Base-by-base conservation (phyloP, 148 eudicot genomes). In the Linanthus parryae region DNA sequence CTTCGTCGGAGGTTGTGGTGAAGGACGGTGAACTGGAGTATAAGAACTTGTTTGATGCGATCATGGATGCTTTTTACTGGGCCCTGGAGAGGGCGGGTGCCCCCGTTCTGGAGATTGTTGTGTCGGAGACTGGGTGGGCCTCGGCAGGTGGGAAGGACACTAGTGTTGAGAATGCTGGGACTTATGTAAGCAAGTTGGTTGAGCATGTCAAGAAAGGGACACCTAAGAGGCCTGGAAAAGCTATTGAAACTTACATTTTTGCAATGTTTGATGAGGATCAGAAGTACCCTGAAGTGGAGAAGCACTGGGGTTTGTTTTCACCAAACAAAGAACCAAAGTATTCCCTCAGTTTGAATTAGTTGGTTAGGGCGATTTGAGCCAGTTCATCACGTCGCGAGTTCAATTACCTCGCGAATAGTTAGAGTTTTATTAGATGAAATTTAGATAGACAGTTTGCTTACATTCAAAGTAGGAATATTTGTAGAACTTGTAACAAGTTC, bases 51-150 rank as follows among this genome's bases (percentile, higher is more conserved):
- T 57, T 57, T 16, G 67, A 59, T 45, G 65, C 65, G 8, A 52
- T 78, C 59, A 13, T 73, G 48, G 79, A 73, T 18, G 22, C 73
- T 1, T 23, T 57, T 23, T 58, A 76, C 53, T 61, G 63, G 0
- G 79, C 80, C 5, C 42, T 79, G 0, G 73, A 57, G 63, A 77
- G 63, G 56, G 52, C 34, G 2, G 72, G 78, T 0, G 63, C n/a
- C n/a, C n/a, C n/a, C n/a, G n/a, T n/a, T n/a, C 13, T 49, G 26
- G 15, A 31, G 3, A 17, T 49, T 11, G 26, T 31, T 8, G 54
- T 49, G 22, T 49, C 54, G n/a, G 39, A 31, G 54, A 49, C 23
- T 20, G 39, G 39, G 13, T 49, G 54, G 54, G 37, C 54, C 0
- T 27, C 54, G 13, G 23, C 1, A 0, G 54, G 39, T n/a, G 23